Evolutionary conservation across 2,329 filamentous ascomycete genomes (phyloP).

Genomic region (Tolypocladium ovalisporum): DNA sequence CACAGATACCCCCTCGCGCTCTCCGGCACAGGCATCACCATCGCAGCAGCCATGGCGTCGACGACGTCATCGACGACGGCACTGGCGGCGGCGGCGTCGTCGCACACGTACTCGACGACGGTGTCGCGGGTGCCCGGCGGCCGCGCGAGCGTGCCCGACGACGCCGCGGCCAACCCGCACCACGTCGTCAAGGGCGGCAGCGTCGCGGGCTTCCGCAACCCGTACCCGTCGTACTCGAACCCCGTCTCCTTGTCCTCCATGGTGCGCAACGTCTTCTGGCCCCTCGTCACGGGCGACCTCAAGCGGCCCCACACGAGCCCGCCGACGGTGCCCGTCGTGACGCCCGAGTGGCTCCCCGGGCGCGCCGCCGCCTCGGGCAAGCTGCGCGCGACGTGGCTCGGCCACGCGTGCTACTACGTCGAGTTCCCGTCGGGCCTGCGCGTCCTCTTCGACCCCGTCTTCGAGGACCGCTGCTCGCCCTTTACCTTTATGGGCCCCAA

Average conservation of each 20-base stretch:
- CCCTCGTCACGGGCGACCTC: slow-evolving; percentile 27
- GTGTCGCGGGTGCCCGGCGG: slow-evolving; percentile 24
- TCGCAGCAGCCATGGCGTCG: slow-evolving; percentile 8
- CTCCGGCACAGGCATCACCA: not conserved
- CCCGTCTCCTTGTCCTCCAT: slow-evolving; percentile 11
- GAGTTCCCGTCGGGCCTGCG: slow-evolving; percentile 81
- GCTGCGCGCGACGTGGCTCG: slow-evolving; percentile 85
- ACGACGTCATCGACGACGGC: slow-evolving; percentile 5
- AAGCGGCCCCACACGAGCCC: slow-evolving; percentile 48
- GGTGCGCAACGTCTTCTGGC: slow-evolving; percentile 22
- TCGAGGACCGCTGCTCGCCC: slow-evolving; percentile 77
- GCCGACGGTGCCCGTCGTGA: slow-evolving; percentile 55
- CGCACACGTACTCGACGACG: slow-evolving; percentile 10
- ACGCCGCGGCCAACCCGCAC: slow-evolving; percentile 34
- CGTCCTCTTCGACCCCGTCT: slow-evolving; percentile 88
- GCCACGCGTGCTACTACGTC: slow-evolving; percentile 87
- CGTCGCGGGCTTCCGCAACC: slow-evolving; percentile 36
- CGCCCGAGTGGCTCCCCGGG: slow-evolving; percentile 54
- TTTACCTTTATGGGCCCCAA: slow-evolving; percentile 60
- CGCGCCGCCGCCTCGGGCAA: slow-evolving; percentile 42
- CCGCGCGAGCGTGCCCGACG: slow-evolving; percentile 24
- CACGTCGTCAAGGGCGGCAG: slow-evolving; percentile 32
- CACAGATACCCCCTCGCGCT: not conserved
- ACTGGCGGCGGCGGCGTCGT: slow-evolving; percentile 2
- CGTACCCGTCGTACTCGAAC: slow-evolving; percentile 33